Conservation (phyloP, 2,329 filamentous ascomycete species). For the Trichophyton mentagrophytes region DNA sequence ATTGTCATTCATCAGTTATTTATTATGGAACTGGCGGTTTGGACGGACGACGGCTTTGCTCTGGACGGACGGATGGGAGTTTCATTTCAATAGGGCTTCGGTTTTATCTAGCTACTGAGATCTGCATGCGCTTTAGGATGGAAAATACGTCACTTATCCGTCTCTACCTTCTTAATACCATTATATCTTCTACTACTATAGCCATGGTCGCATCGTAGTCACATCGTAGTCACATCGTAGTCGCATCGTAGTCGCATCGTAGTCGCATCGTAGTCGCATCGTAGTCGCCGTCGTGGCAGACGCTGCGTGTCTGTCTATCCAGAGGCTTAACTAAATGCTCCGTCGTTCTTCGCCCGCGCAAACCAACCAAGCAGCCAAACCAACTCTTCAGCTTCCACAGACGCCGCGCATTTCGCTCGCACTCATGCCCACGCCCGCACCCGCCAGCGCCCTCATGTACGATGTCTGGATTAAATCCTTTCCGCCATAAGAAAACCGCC, state of each 20-base stretch:
- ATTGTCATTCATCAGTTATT: neutral
- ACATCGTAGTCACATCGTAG: too few relatives aligned
- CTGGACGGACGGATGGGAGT: neutral
- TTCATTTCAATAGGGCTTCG: neutral
- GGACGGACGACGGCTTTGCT: neutral
- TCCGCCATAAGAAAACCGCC: constrained; percentile 33
- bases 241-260: too few relatives aligned
- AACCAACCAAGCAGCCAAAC: neutral
- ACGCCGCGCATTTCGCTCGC: neutral
- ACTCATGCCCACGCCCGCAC: neutral
- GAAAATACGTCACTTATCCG: neutral
- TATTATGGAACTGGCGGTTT: neutral
- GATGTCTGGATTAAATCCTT: constrained; percentile 41
- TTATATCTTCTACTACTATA: too few relatives aligned
- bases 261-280: too few relatives aligned
- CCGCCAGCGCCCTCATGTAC: constrained; percentile 15
- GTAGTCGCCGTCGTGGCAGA: too few relatives aligned
- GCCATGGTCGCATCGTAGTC: too few relatives aligned
- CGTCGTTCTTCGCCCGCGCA: neutral
- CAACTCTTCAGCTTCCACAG: too few relatives aligned
- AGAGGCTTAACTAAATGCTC: too few relatives aligned
- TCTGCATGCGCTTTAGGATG: neutral
- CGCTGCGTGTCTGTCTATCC: too few relatives aligned
- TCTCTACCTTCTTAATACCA: neutral
- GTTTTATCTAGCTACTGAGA: neutral